These are phyloP conservation scores for Calamus simplicifolius DNA, from an alignment of 176 grass and related monocot genomes.

Conservation along the genomic window DNA sequence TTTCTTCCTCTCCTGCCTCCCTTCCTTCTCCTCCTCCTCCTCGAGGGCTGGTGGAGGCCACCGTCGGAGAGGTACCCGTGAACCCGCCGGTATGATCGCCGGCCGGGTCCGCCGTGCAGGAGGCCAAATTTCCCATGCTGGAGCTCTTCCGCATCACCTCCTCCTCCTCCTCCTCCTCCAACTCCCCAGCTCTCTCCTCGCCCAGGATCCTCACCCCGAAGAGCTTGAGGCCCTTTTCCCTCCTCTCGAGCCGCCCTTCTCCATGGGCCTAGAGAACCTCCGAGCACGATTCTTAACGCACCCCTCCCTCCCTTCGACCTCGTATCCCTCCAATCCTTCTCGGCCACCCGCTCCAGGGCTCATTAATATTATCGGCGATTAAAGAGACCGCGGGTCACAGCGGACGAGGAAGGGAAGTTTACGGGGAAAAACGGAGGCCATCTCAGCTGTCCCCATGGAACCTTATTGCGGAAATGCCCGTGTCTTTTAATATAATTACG, in stretches of 20 bases:
- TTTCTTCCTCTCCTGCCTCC: slow-evolving; percentile 62
- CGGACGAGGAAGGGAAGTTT: too few relatives aligned
- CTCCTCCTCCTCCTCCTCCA: slow-evolving; percentile 12
- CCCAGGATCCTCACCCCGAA: slow-evolving; percentile 40
- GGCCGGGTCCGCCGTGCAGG: background rate
- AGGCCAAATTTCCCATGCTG: slow-evolving; percentile 25
- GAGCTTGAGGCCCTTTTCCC: slow-evolving; percentile 24
- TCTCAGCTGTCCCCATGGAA: too few relatives aligned
- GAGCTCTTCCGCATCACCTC: slow-evolving; percentile 34
- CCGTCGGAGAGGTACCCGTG: slow-evolving; percentile 52
- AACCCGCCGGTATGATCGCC: background rate
- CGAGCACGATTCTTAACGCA: background rate
- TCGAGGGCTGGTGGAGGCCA: slow-evolving; percentile 25
- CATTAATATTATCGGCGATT: background rate
- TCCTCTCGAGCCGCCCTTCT: background rate
- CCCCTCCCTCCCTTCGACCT: too few relatives aligned
- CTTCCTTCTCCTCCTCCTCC: slow-evolving; percentile 23
- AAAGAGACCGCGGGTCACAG: too few relatives aligned
- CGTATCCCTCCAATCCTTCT: too few relatives aligned
- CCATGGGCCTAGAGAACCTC: background rate
- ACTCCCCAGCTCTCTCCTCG: background rate
- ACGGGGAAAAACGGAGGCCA: too few relatives aligned
- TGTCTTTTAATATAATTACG: too few relatives aligned
- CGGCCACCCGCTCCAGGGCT: too few relatives aligned
- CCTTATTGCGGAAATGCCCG: too few relatives aligned